phyloP scores from a whole-genome alignment of 2,329 filamentous ascomycete genomes.

The Fusarium tupiense region DNA sequence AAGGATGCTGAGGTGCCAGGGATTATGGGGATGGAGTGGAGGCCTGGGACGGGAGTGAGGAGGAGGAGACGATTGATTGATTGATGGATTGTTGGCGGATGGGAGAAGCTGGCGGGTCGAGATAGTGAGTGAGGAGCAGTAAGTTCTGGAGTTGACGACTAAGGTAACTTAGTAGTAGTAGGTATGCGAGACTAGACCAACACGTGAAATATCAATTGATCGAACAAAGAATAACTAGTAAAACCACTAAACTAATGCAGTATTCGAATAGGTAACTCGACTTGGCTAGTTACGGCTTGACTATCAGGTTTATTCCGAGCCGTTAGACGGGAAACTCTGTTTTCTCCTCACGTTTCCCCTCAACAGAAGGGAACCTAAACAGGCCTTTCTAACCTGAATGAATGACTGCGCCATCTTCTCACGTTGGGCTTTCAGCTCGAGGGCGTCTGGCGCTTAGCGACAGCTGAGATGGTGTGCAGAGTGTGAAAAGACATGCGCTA shows the following conservation, averaged over 20 bases:
- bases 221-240: constrained; percentile 3
- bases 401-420: constrained; percentile 7
- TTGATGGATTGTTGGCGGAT: constrained; percentile 7
- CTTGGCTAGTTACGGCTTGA: constrained; percentile 12
- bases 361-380: background rate
- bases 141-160: background rate
- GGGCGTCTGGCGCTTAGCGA: constrained; percentile 37
- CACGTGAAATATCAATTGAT: constrained; percentile 14
- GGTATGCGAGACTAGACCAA: background rate
- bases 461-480: constrained; percentile 34
- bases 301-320: constrained; percentile 1
- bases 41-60: background rate
- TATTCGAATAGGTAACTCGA: background rate
- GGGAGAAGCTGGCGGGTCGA: background rate
- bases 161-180: background rate
- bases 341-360: constrained; percentile 23
- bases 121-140: constrained; percentile 1
- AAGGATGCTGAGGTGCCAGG: constrained; percentile 25
- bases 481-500: constrained; percentile 24
- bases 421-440: background rate
- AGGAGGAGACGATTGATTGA: background rate
- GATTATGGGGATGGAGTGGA: constrained; percentile 20
- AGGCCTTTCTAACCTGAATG: background rate
- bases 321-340: constrained; percentile 13
- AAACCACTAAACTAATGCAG: background rate